Evolutionary conservation across 768 basidiomycete genomes (phyloP).

Genomic region (Chalciporus chontae): DNA sequence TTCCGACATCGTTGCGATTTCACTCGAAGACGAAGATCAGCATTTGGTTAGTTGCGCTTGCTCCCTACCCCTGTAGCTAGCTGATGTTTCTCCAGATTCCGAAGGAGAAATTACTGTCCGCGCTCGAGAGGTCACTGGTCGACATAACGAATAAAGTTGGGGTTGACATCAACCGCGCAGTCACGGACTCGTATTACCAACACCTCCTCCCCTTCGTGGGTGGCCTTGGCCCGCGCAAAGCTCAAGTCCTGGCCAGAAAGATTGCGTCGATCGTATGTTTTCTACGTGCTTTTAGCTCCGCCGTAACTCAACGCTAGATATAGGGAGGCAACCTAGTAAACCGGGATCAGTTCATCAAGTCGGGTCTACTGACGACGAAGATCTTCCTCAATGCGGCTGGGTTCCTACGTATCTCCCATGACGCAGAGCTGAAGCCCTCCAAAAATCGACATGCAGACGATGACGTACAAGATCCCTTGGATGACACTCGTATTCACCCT

Average conservation of each 20-base stretch:
- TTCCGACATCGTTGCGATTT: conserved; percentile 74
- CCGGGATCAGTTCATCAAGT: conserved; percentile 84
- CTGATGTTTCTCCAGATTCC: conserved; percentile 58
- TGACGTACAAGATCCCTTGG: conserved; percentile 82
- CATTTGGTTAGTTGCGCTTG: conserved; percentile 58
- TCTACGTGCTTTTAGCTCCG: neutral
- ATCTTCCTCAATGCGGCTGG: conserved; percentile 93
- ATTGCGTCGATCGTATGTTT: conserved; percentile 68
- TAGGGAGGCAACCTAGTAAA: conserved; percentile 88
- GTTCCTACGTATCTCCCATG: conserved; percentile 82
- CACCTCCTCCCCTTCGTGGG: conserved; percentile 85
- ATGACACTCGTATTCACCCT: conserved; percentile 93
- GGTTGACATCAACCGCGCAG: conserved; percentile 93
- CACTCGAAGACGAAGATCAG: conserved; percentile 83
- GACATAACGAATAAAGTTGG: conserved; percentile 91
- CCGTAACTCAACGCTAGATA: conserved; percentile 1
- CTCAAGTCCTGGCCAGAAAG: conserved; percentile 76
- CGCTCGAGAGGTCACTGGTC: conserved; percentile 84
- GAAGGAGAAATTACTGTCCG: conserved; percentile 73
- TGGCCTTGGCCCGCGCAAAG: conserved; percentile 93
- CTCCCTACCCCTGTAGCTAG: neutral
- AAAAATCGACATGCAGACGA: conserved; percentile 62
- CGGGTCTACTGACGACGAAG: conserved; percentile 73
- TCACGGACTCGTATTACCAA: conserved; percentile 85
- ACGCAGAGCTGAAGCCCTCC: conserved; percentile 54